Percentiles rank a stretch among this genome's conserved stretches.
phyloP scores from a whole-genome alignment of 2,329 filamentous ascomycete genomes.

The Juglanconis juglandina region DNA sequence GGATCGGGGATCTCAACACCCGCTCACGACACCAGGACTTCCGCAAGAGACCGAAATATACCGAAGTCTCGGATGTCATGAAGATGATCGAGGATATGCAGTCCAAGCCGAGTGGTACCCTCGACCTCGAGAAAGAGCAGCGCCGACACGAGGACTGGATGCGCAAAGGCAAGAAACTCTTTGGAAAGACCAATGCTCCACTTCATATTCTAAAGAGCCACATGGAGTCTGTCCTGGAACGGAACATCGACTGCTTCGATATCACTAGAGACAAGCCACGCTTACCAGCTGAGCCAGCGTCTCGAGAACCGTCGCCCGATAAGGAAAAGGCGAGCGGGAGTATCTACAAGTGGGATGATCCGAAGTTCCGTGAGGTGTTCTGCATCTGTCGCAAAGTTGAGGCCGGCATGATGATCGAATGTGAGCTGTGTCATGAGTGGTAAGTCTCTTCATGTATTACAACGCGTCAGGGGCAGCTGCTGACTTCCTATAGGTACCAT shows the following conservation, averaged over 20 bases:
- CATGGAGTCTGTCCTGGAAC: constrained; percentile 87
- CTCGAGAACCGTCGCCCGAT: constrained; percentile 67
- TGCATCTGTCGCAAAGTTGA: constrained; percentile 93
- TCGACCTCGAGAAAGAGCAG: constrained; percentile 90
- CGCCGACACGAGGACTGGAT: constrained; percentile 99
- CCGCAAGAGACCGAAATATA: constrained; percentile 77
- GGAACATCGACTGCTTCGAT: constrained; percentile 90
- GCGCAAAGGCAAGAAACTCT: constrained; percentile 94
- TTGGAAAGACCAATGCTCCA: constrained; percentile 96
- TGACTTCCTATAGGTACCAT: constrained; percentile 67
- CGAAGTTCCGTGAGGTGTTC: constrained; percentile 74
- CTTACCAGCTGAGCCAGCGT: constrained; percentile 86
- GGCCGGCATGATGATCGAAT: constrained; percentile 99
- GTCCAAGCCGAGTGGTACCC: constrained; percentile 84
- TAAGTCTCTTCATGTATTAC: constrained; percentile 40
- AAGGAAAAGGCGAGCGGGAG: constrained; percentile 37
- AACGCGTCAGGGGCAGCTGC: neutral
- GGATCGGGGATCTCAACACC: constrained; percentile 78
- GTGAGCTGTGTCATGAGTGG: constrained; percentile 97
- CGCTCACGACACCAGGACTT: constrained; percentile 73
- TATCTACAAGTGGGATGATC: constrained; percentile 56
- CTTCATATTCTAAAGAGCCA: constrained; percentile 93
- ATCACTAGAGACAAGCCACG: constrained; percentile 79
- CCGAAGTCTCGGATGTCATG: constrained; percentile 86
- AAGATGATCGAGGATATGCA: constrained; percentile 84